Conservation (phyloP, 371 early-diverging fungal species). For the Mortierella sp. region DNA sequence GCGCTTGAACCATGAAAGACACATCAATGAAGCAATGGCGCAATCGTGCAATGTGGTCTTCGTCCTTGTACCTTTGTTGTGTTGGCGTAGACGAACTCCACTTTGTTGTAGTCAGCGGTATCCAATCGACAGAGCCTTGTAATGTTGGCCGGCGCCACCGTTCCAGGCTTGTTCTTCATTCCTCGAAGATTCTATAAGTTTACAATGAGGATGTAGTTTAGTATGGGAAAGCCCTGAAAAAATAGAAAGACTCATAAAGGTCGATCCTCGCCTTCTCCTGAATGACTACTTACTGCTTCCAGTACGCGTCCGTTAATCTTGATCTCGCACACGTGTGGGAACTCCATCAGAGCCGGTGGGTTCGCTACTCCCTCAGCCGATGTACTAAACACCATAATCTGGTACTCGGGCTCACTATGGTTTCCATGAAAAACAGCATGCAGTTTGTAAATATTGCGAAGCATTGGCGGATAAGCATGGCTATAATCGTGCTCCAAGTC, state of each 20-base stretch:
- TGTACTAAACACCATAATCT: conserved; percentile 42
- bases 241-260: not conserved
- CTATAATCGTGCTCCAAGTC: not conserved
- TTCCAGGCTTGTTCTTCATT: conserved; percentile 71
- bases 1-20: not conserved
- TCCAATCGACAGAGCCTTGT: conserved; percentile 60
- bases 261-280: not conserved
- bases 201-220: not conserved
- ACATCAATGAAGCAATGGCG: not conserved
- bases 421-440: not conserved
- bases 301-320: conserved; percentile 63
- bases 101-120: conserved; percentile 52
- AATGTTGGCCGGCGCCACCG: conserved; percentile 72
- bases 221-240: not conserved
- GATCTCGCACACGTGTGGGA: conserved; percentile 63
- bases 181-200: conserved; percentile 64
- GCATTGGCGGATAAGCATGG: too few relatives aligned
- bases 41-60: not conserved
- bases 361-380: conserved; percentile 35
- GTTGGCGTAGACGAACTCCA: conserved; percentile 73
- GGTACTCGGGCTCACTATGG: conserved; percentile 33
- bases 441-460: too few relatives aligned
- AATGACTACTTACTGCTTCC: conserved; percentile 60
- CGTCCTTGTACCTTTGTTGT: conserved; percentile 59
- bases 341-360: conserved; percentile 54